Base-by-base conservation (phyloP, 345 rosid species). In the Bruguiera sexangula region DNA sequence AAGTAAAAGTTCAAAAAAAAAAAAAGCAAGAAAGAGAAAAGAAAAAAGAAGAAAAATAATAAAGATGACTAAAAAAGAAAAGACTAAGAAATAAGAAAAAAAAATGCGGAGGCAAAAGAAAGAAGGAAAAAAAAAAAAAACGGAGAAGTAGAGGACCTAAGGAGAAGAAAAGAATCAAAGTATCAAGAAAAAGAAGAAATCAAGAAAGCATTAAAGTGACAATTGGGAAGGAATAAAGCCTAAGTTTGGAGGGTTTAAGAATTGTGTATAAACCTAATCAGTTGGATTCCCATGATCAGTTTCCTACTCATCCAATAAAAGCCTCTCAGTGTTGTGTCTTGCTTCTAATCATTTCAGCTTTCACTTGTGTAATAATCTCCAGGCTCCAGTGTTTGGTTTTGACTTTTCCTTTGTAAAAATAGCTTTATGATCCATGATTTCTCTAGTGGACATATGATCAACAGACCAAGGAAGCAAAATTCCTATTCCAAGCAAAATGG, bases 241-340 rank as follows among this genome's bases (percentile, higher is more conserved):
- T 26, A 52, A 36, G 15, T 53, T 1, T 73, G 70, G 62, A 60
- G 60, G 46, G 16, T 53, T 16, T 60, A 20, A 39, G 48, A 36
- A 21, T 18, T 27, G 24, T 1, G 58, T 27, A 51, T 0, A 4
- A 3, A 8, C 56, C 2, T 8, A 8, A 8, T 37, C 43, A 37
- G 11, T 7, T 37, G 3, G 3, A 37, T 37, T 37, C 11, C 43
- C 2, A 8, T 8, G 11, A 37, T 37, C 43, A 37, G 43, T 37
- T 39, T 39, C 48, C 16, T 39, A 9, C 48, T 1, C 43, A 37
- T 37, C 43, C 43, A 37, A 63, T 63, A 39, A 70, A 27, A 26
- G 56, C 68, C 39, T 27, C 39, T 54, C 5, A 2, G 0, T 57
- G 15, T 31, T 18, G 22, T 63, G 46, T 64, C 34, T 8, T 43